phyloP scores from a whole-genome alignment of 306 rosid species.

The Pyrus bretschneideri region DNA sequence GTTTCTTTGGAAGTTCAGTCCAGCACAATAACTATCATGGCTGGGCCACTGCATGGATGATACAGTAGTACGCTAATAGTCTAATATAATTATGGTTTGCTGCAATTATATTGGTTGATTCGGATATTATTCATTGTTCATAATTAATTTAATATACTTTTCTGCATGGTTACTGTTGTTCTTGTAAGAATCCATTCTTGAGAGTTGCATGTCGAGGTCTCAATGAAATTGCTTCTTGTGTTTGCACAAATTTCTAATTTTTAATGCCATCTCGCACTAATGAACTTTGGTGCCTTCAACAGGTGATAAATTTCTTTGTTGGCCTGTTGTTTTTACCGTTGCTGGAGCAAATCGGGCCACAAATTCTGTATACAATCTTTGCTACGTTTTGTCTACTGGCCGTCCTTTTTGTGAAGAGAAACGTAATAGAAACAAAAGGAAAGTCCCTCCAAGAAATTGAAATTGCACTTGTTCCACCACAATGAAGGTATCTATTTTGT shows the following conservation, averaged over 20 bases:
- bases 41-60: not conserved
- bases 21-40: not conserved
- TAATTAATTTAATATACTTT: not conserved
- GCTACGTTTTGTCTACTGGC: conserved; percentile 52
- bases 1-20: not conserved
- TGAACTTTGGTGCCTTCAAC: conserved; percentile 10
- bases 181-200: not conserved
- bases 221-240: not conserved
- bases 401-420: conserved; percentile 63
- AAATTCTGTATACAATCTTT: conserved; percentile 43
- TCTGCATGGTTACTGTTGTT: not conserved
- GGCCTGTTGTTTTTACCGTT: conserved; percentile 64
- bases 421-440: conserved; percentile 78
- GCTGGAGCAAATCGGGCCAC: conserved; percentile 69
- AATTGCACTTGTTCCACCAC: conserved; percentile 52
- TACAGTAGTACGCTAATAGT: not conserved
- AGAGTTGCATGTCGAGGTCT: not conserved
- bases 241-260: not conserved
- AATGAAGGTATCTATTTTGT: conserved; percentile 21
- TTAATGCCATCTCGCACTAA: not conserved
- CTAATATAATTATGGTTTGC: not conserved
- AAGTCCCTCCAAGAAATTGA: conserved; percentile 92
- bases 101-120: not conserved
- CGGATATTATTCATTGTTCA: not conserved
- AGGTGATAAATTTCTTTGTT: conserved; percentile 79